Evolutionary conservation across 208 protist genomes (phyloP), one percentile per base, ranked within the genome.

Genomic region (Leptomonas pyrrhocoris): DNA sequence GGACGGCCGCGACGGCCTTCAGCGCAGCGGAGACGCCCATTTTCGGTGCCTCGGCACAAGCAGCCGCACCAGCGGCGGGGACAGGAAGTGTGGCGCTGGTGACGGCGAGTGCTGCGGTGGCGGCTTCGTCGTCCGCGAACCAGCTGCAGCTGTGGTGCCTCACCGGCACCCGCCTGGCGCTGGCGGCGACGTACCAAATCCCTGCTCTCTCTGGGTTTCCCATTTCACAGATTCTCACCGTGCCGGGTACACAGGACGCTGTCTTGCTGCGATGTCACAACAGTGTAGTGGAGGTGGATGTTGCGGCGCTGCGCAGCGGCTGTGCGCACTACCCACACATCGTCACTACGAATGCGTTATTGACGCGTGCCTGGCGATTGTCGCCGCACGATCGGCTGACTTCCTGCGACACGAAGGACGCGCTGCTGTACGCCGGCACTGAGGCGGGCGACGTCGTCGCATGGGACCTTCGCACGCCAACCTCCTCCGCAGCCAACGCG

Each of bases 331-430:
- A 38, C 36, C 53, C 54, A 2, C 49, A 51, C 51, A 36, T 21
- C 27, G 60, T 72, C n/a, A 55, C 54, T 7, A 72, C 66, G 28
- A 80, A 85, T 50, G 53, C 67, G 8, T 73, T 73, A 31, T 9
- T 86, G 9, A 70, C 69, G 43, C 87, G 82, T 19, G 77, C 76
- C 23, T 93, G 88, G 88, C 79, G 81, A 28, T 85, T 85, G 68
- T 79, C 80, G 7, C 74, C 83, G 50, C 84, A 82, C 23, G 83
- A 80, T 23, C 72, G 74, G 18, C 82, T 93, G n/a, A 87, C 84
- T 12, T 53, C 78, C 19, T 73, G 77, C 68, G 65, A 68, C 27
- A 53, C 84, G 55, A 82, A 79, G 61, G 88, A 93, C 54, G 68
- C 84, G 31, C n/a, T 64, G 38, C 72, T 93, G 34, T 81, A 75